Base-by-base conservation (phyloP, 352 stramenopile species). In the Pythium monospermum region DNA sequence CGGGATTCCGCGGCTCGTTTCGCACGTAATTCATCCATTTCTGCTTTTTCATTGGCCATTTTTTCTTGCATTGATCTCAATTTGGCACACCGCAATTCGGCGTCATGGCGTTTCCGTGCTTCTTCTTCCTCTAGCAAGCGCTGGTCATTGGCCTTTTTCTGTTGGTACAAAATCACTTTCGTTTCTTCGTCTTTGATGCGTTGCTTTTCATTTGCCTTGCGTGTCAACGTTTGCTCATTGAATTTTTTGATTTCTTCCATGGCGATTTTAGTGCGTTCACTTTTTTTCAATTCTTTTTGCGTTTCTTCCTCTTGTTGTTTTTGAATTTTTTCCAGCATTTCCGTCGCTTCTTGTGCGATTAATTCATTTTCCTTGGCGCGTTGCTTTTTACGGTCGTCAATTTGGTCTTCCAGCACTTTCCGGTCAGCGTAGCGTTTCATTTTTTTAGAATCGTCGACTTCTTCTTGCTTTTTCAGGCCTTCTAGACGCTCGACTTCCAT, bases 401-500 rank as follows among this genome's bases (percentile, higher is more conserved):
- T 93, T 58, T 93, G 82, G 12, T 96, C 81, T 59, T 96, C 74
- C 11, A 98, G 71, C 33, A 98, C 70, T 57, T 91, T 92, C 10
- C 80, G 69, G 53, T 96, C 73, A 1, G 79, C 71, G 45, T 84
- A 78, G 19, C 82, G 71, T 66, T 91, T 93, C 18, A 88, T 72
- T 52, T 91, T 95, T 42, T 95, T 94, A 22, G 81, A 66, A 42
- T 96, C 83, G 46, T 97, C 89, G 25, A 94, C 66, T 22, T 80
- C 70, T 56, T 98, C 91, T 50, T 96, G 85, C 26, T 69, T 63
- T 57, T 97, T 90, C 2, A 98, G 71, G 16, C 95, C 91, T 53
- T 95, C 78, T 15, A 98, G 73, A 1, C 94, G 83, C 64, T 97
- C 85, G 38, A 98, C 85, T 65, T 98, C 91, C 91, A 98, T 98